Percentiles rank a stretch among this genome's conserved stretches.
phyloP scores from a whole-genome alignment of 2,329 filamentous ascomycete species.

The Pseudonectria foliicola region DNA sequence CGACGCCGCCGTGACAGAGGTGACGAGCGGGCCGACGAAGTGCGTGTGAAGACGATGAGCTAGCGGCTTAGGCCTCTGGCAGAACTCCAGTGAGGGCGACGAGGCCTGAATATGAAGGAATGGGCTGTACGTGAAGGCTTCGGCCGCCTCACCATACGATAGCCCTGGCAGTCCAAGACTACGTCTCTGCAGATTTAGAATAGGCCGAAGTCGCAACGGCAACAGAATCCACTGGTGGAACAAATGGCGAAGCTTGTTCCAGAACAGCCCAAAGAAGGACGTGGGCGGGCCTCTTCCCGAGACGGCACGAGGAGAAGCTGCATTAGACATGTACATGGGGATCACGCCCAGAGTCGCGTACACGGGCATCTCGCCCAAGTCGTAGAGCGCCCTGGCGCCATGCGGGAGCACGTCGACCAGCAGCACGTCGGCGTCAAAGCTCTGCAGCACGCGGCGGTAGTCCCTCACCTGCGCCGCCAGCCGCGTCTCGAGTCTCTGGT shows the following conservation, averaged over 20 bases:
- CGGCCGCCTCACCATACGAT: slow-evolving; percentile 23
- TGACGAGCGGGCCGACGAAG: slow-evolving; percentile 31
- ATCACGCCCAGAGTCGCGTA: slow-evolving; percentile 34
- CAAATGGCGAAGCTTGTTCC: slow-evolving; percentile 23
- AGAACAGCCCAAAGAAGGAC: slow-evolving; percentile 17
- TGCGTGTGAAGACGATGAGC: slow-evolving; percentile 13
- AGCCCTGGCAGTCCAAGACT: slow-evolving; percentile 21
- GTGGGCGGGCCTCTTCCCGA: slow-evolving; percentile 26
- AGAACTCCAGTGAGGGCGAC: slow-evolving; percentile 26
- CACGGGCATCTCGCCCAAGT: slow-evolving; percentile 26
- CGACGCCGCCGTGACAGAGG: slow-evolving; percentile 6
- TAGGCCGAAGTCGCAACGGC: slow-evolving; percentile 20
- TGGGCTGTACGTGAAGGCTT: slow-evolving; percentile 29
- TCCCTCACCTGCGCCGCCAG: slow-evolving; percentile 30
- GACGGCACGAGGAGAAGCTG: slow-evolving; percentile 23
- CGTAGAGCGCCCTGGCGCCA: slow-evolving; percentile 28
- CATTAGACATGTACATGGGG: slow-evolving; percentile 28
- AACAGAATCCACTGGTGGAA: slow-evolving; percentile 20
- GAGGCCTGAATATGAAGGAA: slow-evolving; percentile 33
- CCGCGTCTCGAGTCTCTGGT: slow-evolving; percentile 19
- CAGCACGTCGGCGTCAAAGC: slow-evolving; percentile 25
- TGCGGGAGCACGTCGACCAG: slow-evolving; percentile 32
- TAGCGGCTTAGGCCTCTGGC: slow-evolving; percentile 15
- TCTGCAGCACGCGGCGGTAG: slow-evolving; percentile 24
- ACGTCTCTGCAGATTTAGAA: slow-evolving; percentile 25